Evolutionary conservation across 441 rosid species (phyloP).

Genomic region (Populus hybrid): DNA sequence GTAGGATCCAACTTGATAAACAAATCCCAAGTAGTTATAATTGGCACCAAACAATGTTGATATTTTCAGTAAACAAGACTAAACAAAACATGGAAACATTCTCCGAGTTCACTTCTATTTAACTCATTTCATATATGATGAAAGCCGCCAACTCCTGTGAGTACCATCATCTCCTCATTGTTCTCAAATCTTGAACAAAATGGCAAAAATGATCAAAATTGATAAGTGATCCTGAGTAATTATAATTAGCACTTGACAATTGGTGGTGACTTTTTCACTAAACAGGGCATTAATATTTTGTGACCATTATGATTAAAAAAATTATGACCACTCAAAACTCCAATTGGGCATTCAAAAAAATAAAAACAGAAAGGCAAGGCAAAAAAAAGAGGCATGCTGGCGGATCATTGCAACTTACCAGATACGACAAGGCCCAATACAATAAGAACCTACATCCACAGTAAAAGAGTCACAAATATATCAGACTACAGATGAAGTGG

Average conservation of each 20-base stretch:
- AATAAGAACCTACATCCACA: slow-evolving; percentile 58
- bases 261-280: background rate
- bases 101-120: background rate
- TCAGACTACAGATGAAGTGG: background rate
- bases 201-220: background rate
- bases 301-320: too few relatives aligned
- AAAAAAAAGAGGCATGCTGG: background rate
- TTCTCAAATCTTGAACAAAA: background rate
- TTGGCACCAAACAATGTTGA: background rate
- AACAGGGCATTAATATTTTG: background rate
- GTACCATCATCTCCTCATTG: background rate
- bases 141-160: background rate
- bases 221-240: background rate
- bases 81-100: background rate
- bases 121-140: background rate
- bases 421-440: slow-evolving; percentile 64
- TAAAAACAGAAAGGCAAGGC: background rate
- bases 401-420: slow-evolving; percentile 44
- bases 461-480: slow-evolving; percentile 19
- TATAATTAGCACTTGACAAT: background rate
- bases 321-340: background rate
- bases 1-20: background rate
- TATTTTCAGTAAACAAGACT: background rate
- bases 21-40: background rate
- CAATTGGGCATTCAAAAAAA: too few relatives aligned